Conservation (phyloP, 2,329 filamentous ascomycete genomes). For the Parafenestella ontariensis region DNA sequence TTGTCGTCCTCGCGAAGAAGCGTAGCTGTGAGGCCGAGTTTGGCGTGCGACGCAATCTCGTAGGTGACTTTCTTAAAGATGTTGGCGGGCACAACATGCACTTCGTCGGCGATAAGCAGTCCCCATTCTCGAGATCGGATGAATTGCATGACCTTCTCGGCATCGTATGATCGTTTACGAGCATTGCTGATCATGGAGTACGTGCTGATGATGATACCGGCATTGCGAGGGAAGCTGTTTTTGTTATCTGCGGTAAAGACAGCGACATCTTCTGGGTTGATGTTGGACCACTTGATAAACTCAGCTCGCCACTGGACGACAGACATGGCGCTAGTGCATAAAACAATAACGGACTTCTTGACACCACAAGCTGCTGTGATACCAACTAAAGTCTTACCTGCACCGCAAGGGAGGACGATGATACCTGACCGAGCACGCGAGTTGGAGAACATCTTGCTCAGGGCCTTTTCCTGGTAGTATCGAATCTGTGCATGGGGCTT, state of each 20-base stretch:
- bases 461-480: constrained; percentile 93
- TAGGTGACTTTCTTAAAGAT: constrained; percentile 96
- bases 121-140: constrained; percentile 91
- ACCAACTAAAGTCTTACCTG: constrained; percentile 96
- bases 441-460: constrained; percentile 99
- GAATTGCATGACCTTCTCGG: constrained; percentile 97
- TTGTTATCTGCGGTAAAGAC: constrained; percentile 96
- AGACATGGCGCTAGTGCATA: constrained; percentile 97
- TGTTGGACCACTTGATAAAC: constrained; percentile 99
- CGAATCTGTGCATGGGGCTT: constrained; percentile 89
- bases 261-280: constrained; percentile 89
- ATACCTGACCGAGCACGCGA: constrained; percentile 96
- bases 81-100: constrained; percentile 95
- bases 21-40: constrained; percentile 92
- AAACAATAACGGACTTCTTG: constrained; percentile 93
- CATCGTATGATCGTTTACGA: constrained; percentile 85
- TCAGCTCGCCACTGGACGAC: constrained; percentile 96
- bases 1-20: constrained; percentile 97
- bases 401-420: constrained; percentile 94
- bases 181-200: constrained; percentile 99
- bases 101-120: constrained; percentile 94
- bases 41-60: constrained; percentile 92
- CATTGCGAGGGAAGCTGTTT: constrained; percentile 81
- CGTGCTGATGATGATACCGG: constrained; percentile 95
- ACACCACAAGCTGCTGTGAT: constrained; percentile 98